Evolutionary conservation across 306 rosid species (phyloP).

Genomic region (Sicyos baderoa): DNA sequence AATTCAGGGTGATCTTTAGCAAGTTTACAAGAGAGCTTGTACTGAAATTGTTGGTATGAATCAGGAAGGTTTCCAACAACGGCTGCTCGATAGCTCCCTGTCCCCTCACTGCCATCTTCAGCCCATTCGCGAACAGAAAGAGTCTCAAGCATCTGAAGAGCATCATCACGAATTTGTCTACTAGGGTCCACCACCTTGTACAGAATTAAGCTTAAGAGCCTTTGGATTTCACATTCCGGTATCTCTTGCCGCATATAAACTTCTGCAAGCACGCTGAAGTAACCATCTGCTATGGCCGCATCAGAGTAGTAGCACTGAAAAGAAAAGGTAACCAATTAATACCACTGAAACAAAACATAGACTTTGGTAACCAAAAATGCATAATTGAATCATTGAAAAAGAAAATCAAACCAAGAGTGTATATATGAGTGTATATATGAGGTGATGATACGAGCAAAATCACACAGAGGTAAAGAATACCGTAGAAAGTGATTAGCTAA

Average conservation of each 20-base stretch:
- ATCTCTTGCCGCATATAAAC: slow-evolving; percentile 99
- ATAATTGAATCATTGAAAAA: not conserved
- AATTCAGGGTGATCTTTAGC: slow-evolving; percentile 98
- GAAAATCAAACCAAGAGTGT: slow-evolving; percentile 7
- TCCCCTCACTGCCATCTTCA: slow-evolving; percentile 87
- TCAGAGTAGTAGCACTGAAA: slow-evolving; percentile 91
- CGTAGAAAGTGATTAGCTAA: not conserved
- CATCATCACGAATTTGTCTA: slow-evolving; percentile 98
- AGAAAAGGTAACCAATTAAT: slow-evolving; percentile 23
- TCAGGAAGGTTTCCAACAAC: slow-evolving; percentile 99
- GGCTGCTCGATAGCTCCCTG: slow-evolving; percentile 97
- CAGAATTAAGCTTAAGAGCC: slow-evolving; percentile 88
- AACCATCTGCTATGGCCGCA: slow-evolving; percentile 97
- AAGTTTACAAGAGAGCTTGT: slow-evolving; percentile 97
- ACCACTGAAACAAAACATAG: not conserved
- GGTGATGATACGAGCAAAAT: not conserved
- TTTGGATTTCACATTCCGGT: slow-evolving; percentile 95
- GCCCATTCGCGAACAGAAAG: slow-evolving; percentile 99
- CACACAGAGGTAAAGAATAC: not conserved
- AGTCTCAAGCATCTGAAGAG: slow-evolving; percentile 99
- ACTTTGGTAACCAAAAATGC: not conserved
- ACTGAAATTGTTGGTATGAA: slow-evolving; percentile 97
- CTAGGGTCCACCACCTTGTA: slow-evolving; percentile 99
- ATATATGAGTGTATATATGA: not conserved
- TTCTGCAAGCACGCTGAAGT: slow-evolving; percentile 98